Percentiles rank a stretch among this genome's conserved stretches.
Conservation (phyloP, 2,329 filamentous ascomycete species). For the Aureobasidium pullulans region DNA sequence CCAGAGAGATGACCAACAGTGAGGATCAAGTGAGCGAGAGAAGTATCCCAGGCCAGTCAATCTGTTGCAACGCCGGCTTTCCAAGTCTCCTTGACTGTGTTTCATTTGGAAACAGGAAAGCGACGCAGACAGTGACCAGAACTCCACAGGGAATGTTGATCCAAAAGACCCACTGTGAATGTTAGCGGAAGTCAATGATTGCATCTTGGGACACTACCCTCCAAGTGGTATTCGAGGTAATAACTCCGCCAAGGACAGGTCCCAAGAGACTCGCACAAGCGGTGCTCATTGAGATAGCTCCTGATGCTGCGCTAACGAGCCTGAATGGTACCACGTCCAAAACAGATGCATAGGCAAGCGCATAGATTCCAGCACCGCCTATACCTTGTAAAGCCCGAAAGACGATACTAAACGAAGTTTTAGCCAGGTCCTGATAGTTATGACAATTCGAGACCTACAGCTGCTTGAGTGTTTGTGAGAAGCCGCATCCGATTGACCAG, state of each 20-base stretch:
- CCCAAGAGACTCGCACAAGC: constrained; percentile 4
- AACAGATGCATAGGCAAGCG: constrained; percentile 4
- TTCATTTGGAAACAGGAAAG: constrained; percentile 1
- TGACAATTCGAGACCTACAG: not conserved
- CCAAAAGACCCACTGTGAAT: constrained; percentile 36
- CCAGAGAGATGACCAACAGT: not conserved
- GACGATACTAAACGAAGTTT: not conserved
- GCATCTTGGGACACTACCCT: constrained; percentile 15
- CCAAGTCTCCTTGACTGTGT: not conserved
- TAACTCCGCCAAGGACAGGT: constrained; percentile 16
- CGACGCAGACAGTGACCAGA: not conserved
- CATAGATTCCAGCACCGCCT: constrained; percentile 7
- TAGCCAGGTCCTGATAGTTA: too few species aligned
- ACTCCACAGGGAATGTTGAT: constrained; percentile 20
- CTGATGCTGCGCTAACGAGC: constrained; percentile 3
- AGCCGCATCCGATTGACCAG: constrained; percentile 12
- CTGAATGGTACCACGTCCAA: constrained; percentile 7
- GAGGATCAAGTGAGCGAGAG: not conserved
- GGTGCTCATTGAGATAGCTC: constrained; percentile 3
- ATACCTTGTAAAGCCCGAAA: constrained; percentile 13
- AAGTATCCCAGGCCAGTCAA: constrained; percentile 9
- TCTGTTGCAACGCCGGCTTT: not conserved
- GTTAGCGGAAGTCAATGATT: not conserved
- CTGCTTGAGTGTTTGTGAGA: constrained; percentile 1
- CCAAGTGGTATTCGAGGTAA: constrained; percentile 35